These are phyloP conservation scores for Suillus clintonianus DNA, from an alignment of 768 basidiomycete genomes.

Conservation along the genomic window DNA sequence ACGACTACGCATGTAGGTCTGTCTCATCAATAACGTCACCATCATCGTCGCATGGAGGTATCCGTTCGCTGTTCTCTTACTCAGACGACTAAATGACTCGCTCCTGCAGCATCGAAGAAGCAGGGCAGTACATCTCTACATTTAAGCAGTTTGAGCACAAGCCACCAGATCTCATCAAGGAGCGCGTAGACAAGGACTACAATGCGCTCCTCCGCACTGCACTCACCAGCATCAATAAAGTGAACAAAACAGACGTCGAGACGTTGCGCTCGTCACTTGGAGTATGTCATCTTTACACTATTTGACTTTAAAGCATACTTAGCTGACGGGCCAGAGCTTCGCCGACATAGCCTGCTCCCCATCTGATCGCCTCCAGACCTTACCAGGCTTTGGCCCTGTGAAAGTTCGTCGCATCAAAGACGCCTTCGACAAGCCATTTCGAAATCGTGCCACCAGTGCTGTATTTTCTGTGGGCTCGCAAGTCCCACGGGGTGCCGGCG, in stretches of 20 bases:
- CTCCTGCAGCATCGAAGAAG: conserved; percentile 76
- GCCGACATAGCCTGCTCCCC: conserved; percentile 76
- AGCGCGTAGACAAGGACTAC: conserved; percentile 90
- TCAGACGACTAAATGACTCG: neutral
- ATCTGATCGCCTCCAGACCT: conserved; percentile 70
- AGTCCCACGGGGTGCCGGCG: neutral
- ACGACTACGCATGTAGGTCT: conserved; percentile 48
- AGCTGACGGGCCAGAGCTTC: conserved; percentile 64
- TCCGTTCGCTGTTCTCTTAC: conserved; percentile 21
- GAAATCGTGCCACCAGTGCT: conserved; percentile 60
- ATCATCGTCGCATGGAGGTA: conserved; percentile 92
- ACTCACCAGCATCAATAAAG: conserved; percentile 86
- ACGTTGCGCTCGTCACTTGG: conserved; percentile 91
- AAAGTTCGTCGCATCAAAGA: conserved; percentile 91
- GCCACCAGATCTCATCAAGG: conserved; percentile 91
- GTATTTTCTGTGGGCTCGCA: conserved; percentile 36
- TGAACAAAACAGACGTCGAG: conserved; percentile 97
- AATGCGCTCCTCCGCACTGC: conserved; percentile 76
- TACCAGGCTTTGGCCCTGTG: conserved; percentile 92
- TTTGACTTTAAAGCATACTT: conserved; percentile 3
- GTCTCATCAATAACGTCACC: conserved; percentile 91
- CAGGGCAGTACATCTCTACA: conserved; percentile 84
- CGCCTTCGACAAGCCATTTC: conserved; percentile 88
- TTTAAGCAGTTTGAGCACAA: conserved; percentile 96
- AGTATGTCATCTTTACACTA: conserved; percentile 49